These are phyloP conservation scores for Chrysosporium keratinophilum DNA, from an alignment of 2,329 filamentous ascomycete genomes.

Conservation along the genomic window DNA sequence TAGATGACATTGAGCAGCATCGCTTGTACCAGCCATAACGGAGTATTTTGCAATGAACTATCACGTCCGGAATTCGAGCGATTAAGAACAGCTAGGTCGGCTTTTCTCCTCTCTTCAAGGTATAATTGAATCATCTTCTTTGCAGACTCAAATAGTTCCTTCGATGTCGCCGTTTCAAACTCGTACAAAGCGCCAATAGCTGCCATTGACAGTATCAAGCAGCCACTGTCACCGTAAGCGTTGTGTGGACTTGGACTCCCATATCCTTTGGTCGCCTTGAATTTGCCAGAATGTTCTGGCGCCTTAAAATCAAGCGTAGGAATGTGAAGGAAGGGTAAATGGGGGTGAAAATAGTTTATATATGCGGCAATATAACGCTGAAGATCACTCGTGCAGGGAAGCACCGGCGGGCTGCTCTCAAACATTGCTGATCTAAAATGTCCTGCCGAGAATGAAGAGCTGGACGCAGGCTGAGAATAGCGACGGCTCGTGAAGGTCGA, in stretches of 20 bases:
- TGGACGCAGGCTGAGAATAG: constrained; percentile 49
- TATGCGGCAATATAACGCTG: constrained; percentile 86
- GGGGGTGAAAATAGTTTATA: constrained; percentile 84
- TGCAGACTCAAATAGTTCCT: constrained; percentile 79
- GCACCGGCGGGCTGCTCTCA: constrained; percentile 29
- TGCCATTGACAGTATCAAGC: constrained; percentile 76
- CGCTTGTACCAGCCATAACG: constrained; percentile 89
- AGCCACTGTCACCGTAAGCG: constrained; percentile 67
- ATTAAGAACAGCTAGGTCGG: constrained; percentile 58
- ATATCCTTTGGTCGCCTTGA: constrained; percentile 47
- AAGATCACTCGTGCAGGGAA: constrained; percentile 75
- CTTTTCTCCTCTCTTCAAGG: constrained; percentile 79
- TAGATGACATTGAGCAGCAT: constrained; percentile 96
- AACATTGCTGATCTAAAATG: constrained; percentile 19
- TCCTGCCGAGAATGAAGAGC: constrained; percentile 35
- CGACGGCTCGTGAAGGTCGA: constrained; percentile 45
- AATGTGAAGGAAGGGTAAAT: constrained; percentile 88
- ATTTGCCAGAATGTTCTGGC: constrained; percentile 51
- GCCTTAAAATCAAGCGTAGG: constrained; percentile 85
- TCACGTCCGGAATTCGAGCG: constrained; percentile 45
- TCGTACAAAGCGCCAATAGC: constrained; percentile 83
- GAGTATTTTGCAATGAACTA: constrained; percentile 60
- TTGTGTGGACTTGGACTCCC: constrained; percentile 44
- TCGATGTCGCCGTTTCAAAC: constrained; percentile 65
- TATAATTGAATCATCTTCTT: constrained; percentile 94